Base-by-base conservation (phyloP, 768 basidiomycete genomes). In the Collybiopsis confluens region DNA sequence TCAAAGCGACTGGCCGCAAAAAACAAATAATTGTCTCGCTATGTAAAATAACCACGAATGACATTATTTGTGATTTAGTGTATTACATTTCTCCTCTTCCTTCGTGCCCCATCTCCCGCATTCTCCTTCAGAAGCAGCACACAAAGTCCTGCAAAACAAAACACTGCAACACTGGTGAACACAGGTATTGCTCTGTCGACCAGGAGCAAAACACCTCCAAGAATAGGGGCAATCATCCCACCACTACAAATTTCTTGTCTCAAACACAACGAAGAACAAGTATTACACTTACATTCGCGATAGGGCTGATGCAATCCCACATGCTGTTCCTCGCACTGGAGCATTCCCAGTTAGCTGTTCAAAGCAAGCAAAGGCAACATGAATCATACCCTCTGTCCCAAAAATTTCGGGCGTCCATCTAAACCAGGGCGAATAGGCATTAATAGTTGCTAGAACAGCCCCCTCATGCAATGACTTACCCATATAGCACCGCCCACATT, bases 391-490 rank as follows among this genome's bases (percentile, higher is more conserved):
- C 73, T 83, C 83, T 0, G 90, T 91, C 0, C 80, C 83, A 62
- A 95, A 94, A 13, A 92, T 86, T 67, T 91, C 89, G 2, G 92
- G 92, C 0, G 92, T 92, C 86, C 90, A 90, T 3, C 77, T 74
- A 52, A 33, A 59, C 38, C 57, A 57, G 41, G 51, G 58, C 3
- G 13, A 57, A 24, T 18, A 10, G 20, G 16, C 38, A 20, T 30
- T 23, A n/a, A 33, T 3, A 20, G n/a, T 37, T 24, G 41, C 5
- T n/a, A n/a, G 13, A 21, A 8, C 10, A 3, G 27, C 24, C 24
- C 15, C 24, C 7, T 4, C 33, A 2, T 28, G 3, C n/a, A 36
- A 30, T 30, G 24, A 50, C 63, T 47, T 56, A 76, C 68, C 90
- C 89, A 60, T 92, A 92, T 48, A 92, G 61, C n/a, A 92, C 85